Base-by-base conservation (phyloP, 2,329 filamentous ascomycete genomes). In the Colletotrichum tanaceti region DNA sequence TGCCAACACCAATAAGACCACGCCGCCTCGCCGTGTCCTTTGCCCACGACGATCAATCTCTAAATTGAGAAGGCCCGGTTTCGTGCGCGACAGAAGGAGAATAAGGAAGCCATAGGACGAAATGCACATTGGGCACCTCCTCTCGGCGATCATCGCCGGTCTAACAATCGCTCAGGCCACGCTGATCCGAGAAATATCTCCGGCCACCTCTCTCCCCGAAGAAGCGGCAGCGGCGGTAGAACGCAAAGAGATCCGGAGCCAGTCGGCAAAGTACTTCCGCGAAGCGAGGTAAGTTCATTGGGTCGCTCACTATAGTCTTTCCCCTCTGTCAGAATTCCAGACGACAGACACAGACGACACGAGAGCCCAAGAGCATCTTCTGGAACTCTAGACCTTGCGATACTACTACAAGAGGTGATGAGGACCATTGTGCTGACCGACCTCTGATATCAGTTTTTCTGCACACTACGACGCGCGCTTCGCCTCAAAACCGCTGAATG, bases 381-480 rank as follows among this genome's bases (percentile, higher is more conserved):
- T 11, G 41, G 20, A 46, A 63, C 46, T 20, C 16, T 38, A 3
- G 6, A 24, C 7, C 13, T 11, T 35, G 7, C 4, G n/a, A 28
- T 10, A 47, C 10, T 35, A n/a, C 11, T 35, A 5, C 9, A 35
- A 35, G 2, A 5, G 5, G 39, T 7, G 22, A 22, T 47, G 24
- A 9, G 47, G 58, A 24, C 24, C 5, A 5, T n/a, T 20, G 10
- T 22, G 61, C 53, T 63, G 13, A 65, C 46, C 0, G 22, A 10
- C 10, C 2, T 4, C 7, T n/a, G 32, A 41, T 16, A 39, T 38
- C 20, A 76, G 74, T n/a, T 75, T 76, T 62, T 58, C 73, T n/a
- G 32, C 46, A 16, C 78, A 80, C 63, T 82, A 82, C 70, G 80
- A 82, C 59, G 58, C 60, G 4, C 78, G 80, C 16, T 86, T 83